These are phyloP conservation scores for Chlorella variabilis DNA, from an alignment of 163 green algal genomes.

Conservation along the genomic window DNA sequence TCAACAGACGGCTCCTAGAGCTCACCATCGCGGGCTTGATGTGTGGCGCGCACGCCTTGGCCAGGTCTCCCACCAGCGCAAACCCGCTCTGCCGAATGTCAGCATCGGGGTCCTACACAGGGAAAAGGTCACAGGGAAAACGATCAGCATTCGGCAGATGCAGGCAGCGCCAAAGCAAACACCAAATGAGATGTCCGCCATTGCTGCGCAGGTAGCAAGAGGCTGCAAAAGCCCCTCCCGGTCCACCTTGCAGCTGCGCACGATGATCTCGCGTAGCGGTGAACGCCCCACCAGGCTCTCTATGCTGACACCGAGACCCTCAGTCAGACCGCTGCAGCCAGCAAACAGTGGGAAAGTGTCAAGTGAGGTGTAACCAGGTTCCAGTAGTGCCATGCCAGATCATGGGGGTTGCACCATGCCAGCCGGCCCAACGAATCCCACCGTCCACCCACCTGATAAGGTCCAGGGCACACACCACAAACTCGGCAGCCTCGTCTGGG, in stretches of 20 bases:
- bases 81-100: constrained; percentile 93
- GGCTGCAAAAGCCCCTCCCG: too few relatives aligned
- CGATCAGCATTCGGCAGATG: too few relatives aligned
- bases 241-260: constrained; percentile 58
- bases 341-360: neutral
- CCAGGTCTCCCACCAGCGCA: constrained; percentile 93
- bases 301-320: constrained; percentile 75
- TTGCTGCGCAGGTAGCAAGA: too few relatives aligned
- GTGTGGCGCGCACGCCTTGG: constrained; percentile 58
- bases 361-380: neutral
- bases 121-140: too few relatives aligned
- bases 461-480: constrained; percentile 83
- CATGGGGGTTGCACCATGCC: too few relatives aligned
- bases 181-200: too few relatives aligned
- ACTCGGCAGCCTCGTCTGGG: constrained; percentile 54
- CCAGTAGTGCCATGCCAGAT: neutral
- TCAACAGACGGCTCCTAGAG: neutral
- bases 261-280: constrained; percentile 56
- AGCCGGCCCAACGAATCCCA: too few relatives aligned
- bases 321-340: constrained; percentile 44
- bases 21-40: constrained; percentile 39
- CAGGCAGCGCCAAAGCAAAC: too few relatives aligned
- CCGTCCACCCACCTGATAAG: constrained; percentile 57
- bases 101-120: constrained; percentile 43
- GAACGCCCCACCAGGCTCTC: constrained; percentile 74